Evolutionary conservation across 2,329 filamentous ascomycete genomes (phyloP), one percentile per base, ranked within the genome.

Genomic region (Aspergillus niger): DNA sequence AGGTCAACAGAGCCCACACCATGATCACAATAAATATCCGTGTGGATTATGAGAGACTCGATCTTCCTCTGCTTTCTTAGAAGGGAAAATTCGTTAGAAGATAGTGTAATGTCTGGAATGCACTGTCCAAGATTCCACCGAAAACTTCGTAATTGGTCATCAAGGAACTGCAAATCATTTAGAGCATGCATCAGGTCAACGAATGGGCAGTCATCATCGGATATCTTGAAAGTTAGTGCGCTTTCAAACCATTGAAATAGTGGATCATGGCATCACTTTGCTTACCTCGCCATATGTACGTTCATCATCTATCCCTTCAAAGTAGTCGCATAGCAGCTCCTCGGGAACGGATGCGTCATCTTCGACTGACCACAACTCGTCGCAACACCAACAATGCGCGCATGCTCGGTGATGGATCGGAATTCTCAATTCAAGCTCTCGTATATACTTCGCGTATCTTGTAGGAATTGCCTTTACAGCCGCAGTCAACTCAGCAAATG

Each of bases 101-200:
- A 32, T 17, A 51, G 26, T n/a, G n/a, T 24, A 1, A 28, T 28
- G 11, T 39, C 6, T 6, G 55, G 55, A 28, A 58, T 26, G 41
- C 47, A 58, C n/a, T 36, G 52, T 41, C 55, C 55, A 10, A 58
- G 11, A 20, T 58, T 48, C 55, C 55, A 58, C 13, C 48, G 52
- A 20, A 58, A 51, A 15, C 47, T 41, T 5, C 8, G 48, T 43
- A 58, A 7, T 1, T 58, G 55, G 20, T 52, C 4, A 58, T 58
- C 55, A 8, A 24, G 48, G 17, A 58, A 41, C 4, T 3, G 17
- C 10, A 58, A 15, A 7, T 22, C 26, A 2, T 38, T 2, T 15
- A 58, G 15, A 2, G 20, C 47, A 39, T 13, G 10, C 3, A 13
- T 41, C 15, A 58, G 32, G 3, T 43, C n/a, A 15, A 10, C 13